phyloP scores from a whole-genome alignment of 208 protist species.

The Trypanosoma avium region DNA sequence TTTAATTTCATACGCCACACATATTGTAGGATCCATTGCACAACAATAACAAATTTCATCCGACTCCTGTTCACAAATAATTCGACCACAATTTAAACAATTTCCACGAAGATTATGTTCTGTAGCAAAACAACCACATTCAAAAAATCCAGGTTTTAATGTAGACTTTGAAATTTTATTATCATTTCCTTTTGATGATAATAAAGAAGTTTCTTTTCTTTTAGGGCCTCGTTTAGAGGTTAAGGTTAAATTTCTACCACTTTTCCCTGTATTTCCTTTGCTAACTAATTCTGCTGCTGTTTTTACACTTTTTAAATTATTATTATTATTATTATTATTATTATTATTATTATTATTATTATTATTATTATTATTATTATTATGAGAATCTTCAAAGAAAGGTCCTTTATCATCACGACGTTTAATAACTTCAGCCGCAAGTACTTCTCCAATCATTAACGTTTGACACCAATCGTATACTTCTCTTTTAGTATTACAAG shows the following conservation, averaged over 20 bases:
- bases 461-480: conserved; percentile 78
- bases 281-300: too few relatives aligned
- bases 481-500: conserved; percentile 49
- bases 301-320: conserved; percentile 19
- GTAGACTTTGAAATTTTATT: conserved; percentile 16
- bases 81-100: conserved; percentile 89
- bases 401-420: conserved; percentile 51
- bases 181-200: neutral
- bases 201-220: conserved; percentile 16
- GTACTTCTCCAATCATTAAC: conserved; percentile 69
- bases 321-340: conserved; percentile 2
- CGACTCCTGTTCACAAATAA: conserved; percentile 89
- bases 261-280: too few relatives aligned
- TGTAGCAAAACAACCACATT: conserved; percentile 90
- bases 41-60: conserved; percentile 83
- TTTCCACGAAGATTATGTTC: conserved; percentile 72
- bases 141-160: conserved; percentile 65
- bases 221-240: conserved; percentile 1
- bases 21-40: conserved; percentile 63
- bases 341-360: neutral
- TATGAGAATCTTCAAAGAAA: conserved; percentile 54
- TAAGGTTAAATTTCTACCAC: conserved; percentile 31
- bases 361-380: conserved; percentile 8
- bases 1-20: conserved; percentile 79
- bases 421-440: conserved; percentile 71